Base-by-base conservation (phyloP, 73 alveolate species). In the Blepharisma japonicum region DNA sequence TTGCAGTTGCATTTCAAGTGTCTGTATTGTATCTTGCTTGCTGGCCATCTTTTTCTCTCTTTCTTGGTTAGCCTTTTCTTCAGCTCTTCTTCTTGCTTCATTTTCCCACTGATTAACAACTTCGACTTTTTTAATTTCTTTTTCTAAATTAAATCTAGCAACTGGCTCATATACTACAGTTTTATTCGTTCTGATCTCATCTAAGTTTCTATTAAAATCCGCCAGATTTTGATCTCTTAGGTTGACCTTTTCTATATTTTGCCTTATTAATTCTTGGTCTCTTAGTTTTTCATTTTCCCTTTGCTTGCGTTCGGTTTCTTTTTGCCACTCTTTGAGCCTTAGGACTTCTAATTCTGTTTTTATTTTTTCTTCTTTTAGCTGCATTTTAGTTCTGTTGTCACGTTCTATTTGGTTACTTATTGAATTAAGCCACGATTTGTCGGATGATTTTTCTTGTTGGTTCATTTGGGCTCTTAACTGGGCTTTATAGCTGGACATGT, bases 191-290 rank as follows among this genome's bases (percentile, higher is more conserved):
- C 50, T 61, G 14, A 14, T 14, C 11, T 9, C 18, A 14, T 61
- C 74, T 8, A 61, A 9, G 38, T 61, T 61, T 61, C 23, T 25
- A 9, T 14, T 8, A 61, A 18, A 9, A 18, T 61, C 47, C 0
- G 14, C 18, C 14, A 20, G 11, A 9, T 61, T 39, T 25, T 18
- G 38, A 5, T 61, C 74, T 61, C 74, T 61, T 61, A 8, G 14
- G 74, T 61, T 61, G 39, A 61, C 38, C 5, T 61, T 61, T 25
- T 61, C 74, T 18, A 61, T 61, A 4, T 61, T 61, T 61, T 9
- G 18, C 23, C 23, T n/a, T 18, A 61, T 61, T 25, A 61, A 9
- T 61, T 25, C 74, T 61, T 61, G 74, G 5, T 61, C 74, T 8
- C 18, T 18, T 14, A 14, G 14, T 25, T 61, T 61, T 61, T 61